phyloP scores from a whole-genome alignment of 257 asterid genomes.

The Plectranthus barbatus region DNA sequence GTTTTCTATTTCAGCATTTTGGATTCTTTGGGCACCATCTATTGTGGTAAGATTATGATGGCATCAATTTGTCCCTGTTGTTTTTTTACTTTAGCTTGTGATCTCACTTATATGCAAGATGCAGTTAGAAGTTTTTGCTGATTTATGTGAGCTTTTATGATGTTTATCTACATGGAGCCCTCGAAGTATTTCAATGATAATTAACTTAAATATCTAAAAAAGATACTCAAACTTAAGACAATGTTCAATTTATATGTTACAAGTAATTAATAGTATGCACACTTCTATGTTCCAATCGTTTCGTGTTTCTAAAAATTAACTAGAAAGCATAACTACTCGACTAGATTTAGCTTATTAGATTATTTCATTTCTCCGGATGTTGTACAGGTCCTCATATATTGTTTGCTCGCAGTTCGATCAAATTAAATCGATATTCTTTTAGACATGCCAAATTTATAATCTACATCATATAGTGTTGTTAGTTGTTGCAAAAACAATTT shows the following conservation, averaged over 20 bases:
- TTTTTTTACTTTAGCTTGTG: not conserved
- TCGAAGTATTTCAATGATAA: not conserved
- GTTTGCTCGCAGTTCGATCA: not conserved
- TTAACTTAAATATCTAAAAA: conserved; percentile 5
- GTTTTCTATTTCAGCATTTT: conserved; percentile 61
- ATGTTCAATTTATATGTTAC: not conserved
- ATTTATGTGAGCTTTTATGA: not conserved
- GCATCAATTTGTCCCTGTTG: not conserved
- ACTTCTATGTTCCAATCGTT: not conserved
- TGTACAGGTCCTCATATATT: not conserved
- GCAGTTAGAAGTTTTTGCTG: not conserved
- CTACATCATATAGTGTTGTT: too few species aligned
- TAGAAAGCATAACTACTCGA: not conserved
- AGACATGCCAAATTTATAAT: not conserved
- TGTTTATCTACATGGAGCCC: not conserved
- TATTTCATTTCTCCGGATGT: not conserved
- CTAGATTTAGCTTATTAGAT: not conserved
- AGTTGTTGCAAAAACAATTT: not conserved
- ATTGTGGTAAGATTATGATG: conserved; percentile 43
- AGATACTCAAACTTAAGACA: not conserved
- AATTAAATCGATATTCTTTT: not conserved
- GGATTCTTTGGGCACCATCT: conserved; percentile 91
- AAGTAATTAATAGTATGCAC: not conserved
- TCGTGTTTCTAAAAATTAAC: not conserved
- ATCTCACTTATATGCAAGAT: not conserved